These are phyloP conservation scores for Tylopilus sp. DNA, from an alignment of 768 basidiomycete genomes.

Conservation along the genomic window DNA sequence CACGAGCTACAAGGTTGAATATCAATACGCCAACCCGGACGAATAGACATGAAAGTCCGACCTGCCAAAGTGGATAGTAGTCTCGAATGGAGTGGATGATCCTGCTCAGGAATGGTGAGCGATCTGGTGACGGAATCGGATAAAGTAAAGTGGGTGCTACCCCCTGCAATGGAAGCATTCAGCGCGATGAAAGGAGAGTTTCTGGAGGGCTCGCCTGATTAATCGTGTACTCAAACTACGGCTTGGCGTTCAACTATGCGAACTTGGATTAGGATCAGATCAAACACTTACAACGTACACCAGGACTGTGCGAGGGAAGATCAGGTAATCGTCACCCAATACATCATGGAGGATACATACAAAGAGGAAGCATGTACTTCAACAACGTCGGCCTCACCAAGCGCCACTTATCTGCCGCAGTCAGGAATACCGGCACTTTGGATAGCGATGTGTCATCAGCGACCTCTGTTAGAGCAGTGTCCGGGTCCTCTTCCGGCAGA, in stretches of 20 bases:
- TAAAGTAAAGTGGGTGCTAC: conserved; percentile 93
- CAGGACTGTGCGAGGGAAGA: conserved; percentile 38
- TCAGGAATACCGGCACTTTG: conserved; percentile 51
- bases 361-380: conserved; percentile 91
- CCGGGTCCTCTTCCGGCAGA: conserved; percentile 34
- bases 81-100: conserved; percentile 85
- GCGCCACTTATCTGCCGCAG: conserved; percentile 70
- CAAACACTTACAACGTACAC: conserved; percentile 53
- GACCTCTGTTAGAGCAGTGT: conserved; percentile 17
- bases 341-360: conserved; percentile 43
- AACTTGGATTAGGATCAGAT: background rate
- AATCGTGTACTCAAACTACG: conserved; percentile 88
- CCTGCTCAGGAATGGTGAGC: conserved; percentile 61
- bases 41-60: conserved; percentile 26
- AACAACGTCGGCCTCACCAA: conserved; percentile 75
- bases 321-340: conserved; percentile 11
- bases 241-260: conserved; percentile 4
- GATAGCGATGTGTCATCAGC: no score
- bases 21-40: background rate
- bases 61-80: conserved; percentile 96
- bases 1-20: no score
- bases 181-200: background rate
- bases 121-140: conserved; percentile 55
- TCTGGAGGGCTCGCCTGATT: conserved; percentile 55
- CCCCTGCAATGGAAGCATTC: conserved; percentile 46